phyloP scores from a whole-genome alignment of 2,329 filamentous ascomycete genomes.

The Cercospora nicotianae region DNA sequence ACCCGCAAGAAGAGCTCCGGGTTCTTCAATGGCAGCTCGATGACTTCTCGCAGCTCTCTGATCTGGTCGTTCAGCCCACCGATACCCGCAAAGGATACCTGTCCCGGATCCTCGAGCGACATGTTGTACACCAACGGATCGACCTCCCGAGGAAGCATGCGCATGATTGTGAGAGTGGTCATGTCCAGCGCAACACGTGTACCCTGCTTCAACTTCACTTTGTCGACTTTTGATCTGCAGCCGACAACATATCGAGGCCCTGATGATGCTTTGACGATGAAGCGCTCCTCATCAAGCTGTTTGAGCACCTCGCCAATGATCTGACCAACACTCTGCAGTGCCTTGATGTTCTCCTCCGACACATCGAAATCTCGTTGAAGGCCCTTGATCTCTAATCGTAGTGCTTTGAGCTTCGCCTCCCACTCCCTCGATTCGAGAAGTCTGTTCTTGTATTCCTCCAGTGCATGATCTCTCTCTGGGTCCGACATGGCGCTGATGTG shows the following conservation, averaged over 20 bases:
- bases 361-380: slow-evolving; percentile 93
- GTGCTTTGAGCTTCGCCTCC: slow-evolving; percentile 94
- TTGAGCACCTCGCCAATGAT: slow-evolving; percentile 99
- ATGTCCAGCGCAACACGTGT: slow-evolving; percentile 97
- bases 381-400: slow-evolving; percentile 94
- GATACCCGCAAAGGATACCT: slow-evolving; percentile 96
- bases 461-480: slow-evolving; percentile 53
- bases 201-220: slow-evolving; percentile 94
- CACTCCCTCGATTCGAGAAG: slow-evolving; percentile 91
- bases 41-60: slow-evolving; percentile 92
- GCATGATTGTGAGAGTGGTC: slow-evolving; percentile 99
- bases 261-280: slow-evolving; percentile 97
- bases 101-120: slow-evolving; percentile 96
- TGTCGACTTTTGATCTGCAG: slow-evolving; percentile 97
- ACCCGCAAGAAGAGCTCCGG: slow-evolving; percentile 95
- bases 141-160: slow-evolving; percentile 97
- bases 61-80: slow-evolving; percentile 98
- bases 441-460: slow-evolving; percentile 55
- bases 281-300: slow-evolving; percentile 97
- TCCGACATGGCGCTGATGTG: slow-evolving; percentile 38
- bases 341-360: slow-evolving; percentile 99
- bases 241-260: slow-evolving; percentile 97
- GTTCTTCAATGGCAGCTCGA: slow-evolving; percentile 97
- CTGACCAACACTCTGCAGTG: slow-evolving; percentile 95
- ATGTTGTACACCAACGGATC: slow-evolving; percentile 99